Evolutionary conservation across 768 basidiomycete genomes (phyloP).

Genomic region (Mycena sanguinolenta): DNA sequence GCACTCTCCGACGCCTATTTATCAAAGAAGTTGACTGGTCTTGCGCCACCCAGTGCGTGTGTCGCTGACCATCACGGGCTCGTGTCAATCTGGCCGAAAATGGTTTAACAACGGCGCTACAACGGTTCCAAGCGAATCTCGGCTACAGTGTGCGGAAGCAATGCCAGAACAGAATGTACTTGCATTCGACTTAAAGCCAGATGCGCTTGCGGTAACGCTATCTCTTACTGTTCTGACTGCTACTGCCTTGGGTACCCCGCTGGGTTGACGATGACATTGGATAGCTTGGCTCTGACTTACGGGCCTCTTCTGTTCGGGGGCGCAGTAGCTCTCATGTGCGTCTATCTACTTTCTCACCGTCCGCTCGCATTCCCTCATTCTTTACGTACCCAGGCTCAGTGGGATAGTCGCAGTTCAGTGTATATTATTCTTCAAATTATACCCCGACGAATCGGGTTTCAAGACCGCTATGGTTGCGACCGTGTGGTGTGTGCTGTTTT

Average conservation of each 20-base stretch:
- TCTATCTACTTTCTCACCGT: neutral
- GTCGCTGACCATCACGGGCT: neutral
- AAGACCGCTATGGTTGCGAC: conserved; percentile 29
- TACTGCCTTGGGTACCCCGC: neutral
- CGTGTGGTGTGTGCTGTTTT: conserved; percentile 32
- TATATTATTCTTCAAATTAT: conserved; percentile 43
- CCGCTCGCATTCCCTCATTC: too few relatives aligned
- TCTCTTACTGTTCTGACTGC: conserved; percentile 13
- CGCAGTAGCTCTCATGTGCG: conserved; percentile 42
- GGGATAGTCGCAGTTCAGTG: conserved; percentile 43
- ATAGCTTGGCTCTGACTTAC: conserved; percentile 25
- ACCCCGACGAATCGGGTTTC: conserved; percentile 38
- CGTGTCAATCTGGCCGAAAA: neutral
- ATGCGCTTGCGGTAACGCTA: neutral
- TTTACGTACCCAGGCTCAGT: conserved; percentile 37
- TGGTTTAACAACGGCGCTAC: neutral
- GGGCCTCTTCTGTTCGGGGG: conserved; percentile 42
- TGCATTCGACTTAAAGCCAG: neutral
- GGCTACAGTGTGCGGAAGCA: neutral
- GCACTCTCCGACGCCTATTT: neutral
- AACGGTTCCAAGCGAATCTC: neutral
- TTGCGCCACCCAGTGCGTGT: conserved; percentile 17
- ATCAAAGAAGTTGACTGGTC: neutral
- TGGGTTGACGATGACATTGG: conserved; percentile 14
- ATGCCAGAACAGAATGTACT: neutral